A percentile compares a stretch with the other conserved stretches of the same genome.
Conservation (phyloP, 2,329 filamentous ascomycete genomes). For the Penicillium vulpinum region DNA sequence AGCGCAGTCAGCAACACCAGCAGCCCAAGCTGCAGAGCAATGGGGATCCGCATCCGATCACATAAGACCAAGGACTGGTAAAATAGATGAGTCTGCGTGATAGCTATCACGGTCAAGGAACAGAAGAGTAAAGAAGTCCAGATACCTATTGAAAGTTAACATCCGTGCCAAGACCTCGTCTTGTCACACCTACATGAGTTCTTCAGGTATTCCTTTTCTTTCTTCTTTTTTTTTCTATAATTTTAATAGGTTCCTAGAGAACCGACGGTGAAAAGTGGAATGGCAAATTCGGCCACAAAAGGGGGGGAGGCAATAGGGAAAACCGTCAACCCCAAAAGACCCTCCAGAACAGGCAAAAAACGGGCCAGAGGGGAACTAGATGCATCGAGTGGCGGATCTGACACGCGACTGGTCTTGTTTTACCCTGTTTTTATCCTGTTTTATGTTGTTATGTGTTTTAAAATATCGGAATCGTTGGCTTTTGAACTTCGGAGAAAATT, state of each 20-base stretch:
- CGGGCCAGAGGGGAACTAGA: slow-evolving; percentile 1
- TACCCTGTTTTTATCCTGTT: neutral
- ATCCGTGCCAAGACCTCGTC: neutral
- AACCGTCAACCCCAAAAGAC: neutral
- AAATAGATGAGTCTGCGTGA: neutral
- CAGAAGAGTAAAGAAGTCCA: neutral
- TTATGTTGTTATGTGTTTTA: no score
- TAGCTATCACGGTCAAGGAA: neutral
- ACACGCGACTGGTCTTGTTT: neutral
- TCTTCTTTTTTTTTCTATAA: no score
- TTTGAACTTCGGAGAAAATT: neutral
- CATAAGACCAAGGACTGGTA: neutral
- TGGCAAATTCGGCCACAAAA: no score
- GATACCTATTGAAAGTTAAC: neutral
- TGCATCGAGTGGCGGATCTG: neutral
- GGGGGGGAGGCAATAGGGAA: neutral
- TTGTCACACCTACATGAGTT: neutral
- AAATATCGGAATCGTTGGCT: neutral
- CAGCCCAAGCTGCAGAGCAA: slow-evolving; percentile 80
- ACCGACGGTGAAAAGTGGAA: no score
- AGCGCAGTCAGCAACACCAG: slow-evolving; percentile 76
- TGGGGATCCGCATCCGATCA: slow-evolving; percentile 73
- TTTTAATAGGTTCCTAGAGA: no score
- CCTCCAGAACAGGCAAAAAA: neutral
- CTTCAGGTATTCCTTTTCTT: neutral